A percentile compares a stretch with the other conserved stretches of the same genome.
Evolutionary conservation across 1,284 basidiomycete species (phyloP).

Genomic region (Fomitopsis palustris): DNA sequence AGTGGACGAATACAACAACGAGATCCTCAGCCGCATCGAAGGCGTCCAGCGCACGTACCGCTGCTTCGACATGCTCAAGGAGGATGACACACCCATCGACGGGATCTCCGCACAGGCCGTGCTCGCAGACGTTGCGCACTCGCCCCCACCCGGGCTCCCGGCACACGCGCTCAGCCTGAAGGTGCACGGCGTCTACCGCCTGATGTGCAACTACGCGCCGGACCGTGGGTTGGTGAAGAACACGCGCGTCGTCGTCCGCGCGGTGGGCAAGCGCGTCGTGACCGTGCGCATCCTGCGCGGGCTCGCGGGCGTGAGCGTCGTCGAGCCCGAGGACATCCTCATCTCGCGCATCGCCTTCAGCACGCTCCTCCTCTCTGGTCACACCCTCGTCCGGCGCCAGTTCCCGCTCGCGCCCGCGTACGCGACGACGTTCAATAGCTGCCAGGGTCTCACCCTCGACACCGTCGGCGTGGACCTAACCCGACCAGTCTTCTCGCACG

Average conservation of each 20-base stretch:
- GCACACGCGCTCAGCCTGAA: constrained; percentile 30
- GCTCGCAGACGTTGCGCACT: constrained; percentile 25
- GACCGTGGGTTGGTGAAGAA: constrained; percentile 39
- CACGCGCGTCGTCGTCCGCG: constrained; percentile 30
- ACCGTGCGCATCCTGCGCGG: constrained; percentile 27
- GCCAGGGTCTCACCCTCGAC: constrained; percentile 40
- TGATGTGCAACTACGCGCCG: constrained; percentile 37
- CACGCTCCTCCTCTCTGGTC: constrained; percentile 23
- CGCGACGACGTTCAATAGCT: constrained; percentile 41
- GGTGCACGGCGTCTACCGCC: constrained; percentile 30
- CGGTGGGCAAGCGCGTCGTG: constrained; percentile 26
- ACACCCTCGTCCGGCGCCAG: constrained; percentile 34
- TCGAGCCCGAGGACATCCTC: constrained; percentile 28
- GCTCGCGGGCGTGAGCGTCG: constrained; percentile 15
- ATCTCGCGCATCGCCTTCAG: constrained; percentile 35
- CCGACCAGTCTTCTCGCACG: constrained; percentile 37
- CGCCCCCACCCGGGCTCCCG: constrained; percentile 29
- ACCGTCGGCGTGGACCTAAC: constrained; percentile 34
- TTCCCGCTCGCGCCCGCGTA: constrained; percentile 40
- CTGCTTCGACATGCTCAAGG: constrained; percentile 29
- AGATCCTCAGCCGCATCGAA: constrained; percentile 25
- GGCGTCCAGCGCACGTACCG: constrained; percentile 23
- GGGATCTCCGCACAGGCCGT: constrained; percentile 17
- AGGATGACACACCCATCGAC: constrained; percentile 18
- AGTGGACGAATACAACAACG: constrained; percentile 33